A percentile compares a stretch with the other conserved stretches of the same genome.
Conservation (phyloP, 2,329 filamentous ascomycete genomes). For the Keithomyces neogunnii region DNA sequence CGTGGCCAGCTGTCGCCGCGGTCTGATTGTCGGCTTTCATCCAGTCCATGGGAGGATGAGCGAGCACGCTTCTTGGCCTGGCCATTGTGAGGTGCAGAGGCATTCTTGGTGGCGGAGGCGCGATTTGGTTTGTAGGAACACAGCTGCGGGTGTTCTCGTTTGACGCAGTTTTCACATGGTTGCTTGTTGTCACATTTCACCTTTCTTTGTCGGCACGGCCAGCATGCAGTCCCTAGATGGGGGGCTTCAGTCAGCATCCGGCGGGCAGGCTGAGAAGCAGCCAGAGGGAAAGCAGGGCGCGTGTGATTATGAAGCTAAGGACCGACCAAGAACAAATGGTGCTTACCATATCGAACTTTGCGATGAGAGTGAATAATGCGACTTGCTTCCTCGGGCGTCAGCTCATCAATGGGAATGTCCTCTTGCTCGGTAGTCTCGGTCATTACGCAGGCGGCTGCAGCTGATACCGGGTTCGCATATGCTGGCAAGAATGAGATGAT, state of each 20-base stretch:
- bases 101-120: constrained; percentile 29
- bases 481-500: background rate
- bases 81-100: constrained; percentile 15
- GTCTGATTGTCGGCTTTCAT: constrained; percentile 24
- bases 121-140: constrained; percentile 60
- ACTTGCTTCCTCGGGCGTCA: constrained; percentile 57
- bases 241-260: background rate
- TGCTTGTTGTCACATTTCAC: constrained; percentile 63
- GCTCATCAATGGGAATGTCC: constrained; percentile 41
- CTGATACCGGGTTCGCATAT: background rate
- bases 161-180: constrained; percentile 60
- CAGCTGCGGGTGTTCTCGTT: constrained; percentile 54
- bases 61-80: constrained; percentile 23
- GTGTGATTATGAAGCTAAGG: background rate
- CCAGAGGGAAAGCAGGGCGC: too few relatives aligned
- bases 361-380: constrained; percentile 62
- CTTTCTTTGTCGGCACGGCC: constrained; percentile 60
- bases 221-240: constrained; percentile 50
- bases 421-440: constrained; percentile 35
- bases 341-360: constrained; percentile 60
- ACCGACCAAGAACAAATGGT: background rate
- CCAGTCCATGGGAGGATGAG: constrained; percentile 23
- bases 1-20: constrained; percentile 34
- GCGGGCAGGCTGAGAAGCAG: background rate
- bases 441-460: constrained; percentile 22